These are phyloP conservation scores for Aspergillus incahuasiensis DNA, from an alignment of 495 filamentous ascomycete genomes.

Conservation along the genomic window DNA sequence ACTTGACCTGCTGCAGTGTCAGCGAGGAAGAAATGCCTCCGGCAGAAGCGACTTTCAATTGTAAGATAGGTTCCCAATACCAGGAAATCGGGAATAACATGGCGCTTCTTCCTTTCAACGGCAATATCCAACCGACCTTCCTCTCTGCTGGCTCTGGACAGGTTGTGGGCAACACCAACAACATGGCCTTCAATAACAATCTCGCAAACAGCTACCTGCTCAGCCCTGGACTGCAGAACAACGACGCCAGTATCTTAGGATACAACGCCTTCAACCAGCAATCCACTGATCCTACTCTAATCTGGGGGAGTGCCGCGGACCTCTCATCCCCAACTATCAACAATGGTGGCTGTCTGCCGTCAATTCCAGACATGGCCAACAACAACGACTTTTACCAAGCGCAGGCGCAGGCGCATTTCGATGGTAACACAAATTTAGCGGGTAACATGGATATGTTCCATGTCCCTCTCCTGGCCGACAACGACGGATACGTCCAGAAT, in stretches of 20 bases:
- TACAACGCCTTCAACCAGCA: background rate
- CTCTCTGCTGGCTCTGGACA: background rate
- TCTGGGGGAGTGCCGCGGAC: background rate
- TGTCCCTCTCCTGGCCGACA: background rate
- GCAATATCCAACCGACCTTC: background rate
- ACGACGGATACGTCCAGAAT: background rate
- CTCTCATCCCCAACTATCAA: background rate
- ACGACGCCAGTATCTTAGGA: background rate
- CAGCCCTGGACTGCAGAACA: background rate
- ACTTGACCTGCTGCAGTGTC: conserved; percentile 35
- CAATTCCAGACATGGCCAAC: background rate
- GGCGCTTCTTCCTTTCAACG: background rate
- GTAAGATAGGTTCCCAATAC: background rate
- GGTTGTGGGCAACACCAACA: background rate
- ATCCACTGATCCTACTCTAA: background rate
- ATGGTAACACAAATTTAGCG: background rate
- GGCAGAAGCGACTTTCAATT: background rate
- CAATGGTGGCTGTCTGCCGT: background rate
- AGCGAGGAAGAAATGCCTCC: conserved; percentile 29
- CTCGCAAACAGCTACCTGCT: background rate
- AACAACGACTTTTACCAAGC: background rate
- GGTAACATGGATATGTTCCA: background rate
- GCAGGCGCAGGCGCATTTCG: background rate
- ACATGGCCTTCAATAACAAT: background rate
- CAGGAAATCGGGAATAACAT: background rate